Evolutionary conservation across 257 asterid species (phyloP), one percentile per base, ranked within the genome.

Genomic region (Coffea canephora): DNA sequence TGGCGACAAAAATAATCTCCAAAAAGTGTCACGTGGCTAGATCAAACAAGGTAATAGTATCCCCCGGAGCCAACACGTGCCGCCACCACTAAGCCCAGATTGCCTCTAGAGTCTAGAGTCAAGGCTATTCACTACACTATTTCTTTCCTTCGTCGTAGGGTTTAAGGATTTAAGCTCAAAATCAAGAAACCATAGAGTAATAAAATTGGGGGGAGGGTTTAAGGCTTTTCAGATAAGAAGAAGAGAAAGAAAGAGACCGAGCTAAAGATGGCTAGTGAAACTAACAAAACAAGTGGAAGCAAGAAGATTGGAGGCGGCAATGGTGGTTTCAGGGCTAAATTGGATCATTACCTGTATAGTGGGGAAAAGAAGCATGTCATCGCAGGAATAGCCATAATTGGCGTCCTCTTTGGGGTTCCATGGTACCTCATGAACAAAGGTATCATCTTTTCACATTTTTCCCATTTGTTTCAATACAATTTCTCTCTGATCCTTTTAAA

Each of bases 351-450:
- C 80, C 49, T 91, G 14, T 89, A 92, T 88, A 94, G 98, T 75
- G 99, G 99, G 21, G 99, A 95, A 36, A 91, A 86, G 92, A 95
- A 88, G 88, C 96, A 95, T 80, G 98, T 95, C 49, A 5, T 80
- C 9, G 98, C 90, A 2, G 99, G 99, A 48, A 91, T 95, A 81
- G 97, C 90, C 79, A 82, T 95, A 48, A 79, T 95, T 39, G 85
- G 96, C 27, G 89, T 84, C 80, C 43, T 91, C 83, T 89, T 92
- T 80, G 96, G 93, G 43, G 88, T 91, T 73, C 98, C 99, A 1
- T 95, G 98, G 98, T 95, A 95, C 89, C 76, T 89, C 75, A 91
- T 87, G 97, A 92, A 75, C 87, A 89, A 87, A 83, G 98, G 99
- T 94, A 54, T 64, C 86, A 75, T 52, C 19, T 18, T 69, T 72